Evolutionary conservation across 2,329 filamentous ascomycete genomes (phyloP), one percentile per base, ranked within the genome.

Genomic region (Ophiostoma fasciatum): DNA sequence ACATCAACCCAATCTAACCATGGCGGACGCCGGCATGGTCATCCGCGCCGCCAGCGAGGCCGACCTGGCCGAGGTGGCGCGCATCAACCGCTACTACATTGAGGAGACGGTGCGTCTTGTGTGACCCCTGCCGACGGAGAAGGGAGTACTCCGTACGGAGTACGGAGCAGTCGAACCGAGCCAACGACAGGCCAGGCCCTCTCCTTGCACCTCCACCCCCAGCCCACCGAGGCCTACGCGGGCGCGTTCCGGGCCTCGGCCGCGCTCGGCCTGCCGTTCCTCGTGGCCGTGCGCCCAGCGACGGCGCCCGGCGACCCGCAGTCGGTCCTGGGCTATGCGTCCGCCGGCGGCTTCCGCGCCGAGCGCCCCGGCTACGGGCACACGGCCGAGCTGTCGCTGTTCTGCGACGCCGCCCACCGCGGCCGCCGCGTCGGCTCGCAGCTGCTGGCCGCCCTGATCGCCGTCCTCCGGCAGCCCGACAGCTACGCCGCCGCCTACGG

Each of bases 31-130:
- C n/a, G n/a, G n/a, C n/a, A 27, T 36, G 11, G n/a, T 26, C 4
- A 28, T 36, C 19, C 28, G 37, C 7, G 22, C 37, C 5, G 37
- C 37, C 19, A 19, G 33, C 15, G 37, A 35, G 37, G 33, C 37
- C 4, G 37, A 39, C 28, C 35, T 39, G 28, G 28, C 37, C 14
- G 33, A 21, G 14, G 13, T 36, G 10, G 19, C 30, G 23, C 37
- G 28, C 28, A 39, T 39, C 33, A 22, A 26, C 23, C 19, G 14
- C 8, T 29, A 39, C 19, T 39, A 39, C 37, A 33, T 39, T 4
- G n/a, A 25, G 10, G 36, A 22, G 20, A 39, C 33, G 15, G 37
- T 38, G 17, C 13, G 20, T 13, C 10, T 4, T 19, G 17, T 12
- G 8, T 5, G 11, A 26, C n/a, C 14, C 7, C 4, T 14, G 10